Conservation (phyloP, 768 basidiomycete genomes). For the Leccinum boreale region DNA sequence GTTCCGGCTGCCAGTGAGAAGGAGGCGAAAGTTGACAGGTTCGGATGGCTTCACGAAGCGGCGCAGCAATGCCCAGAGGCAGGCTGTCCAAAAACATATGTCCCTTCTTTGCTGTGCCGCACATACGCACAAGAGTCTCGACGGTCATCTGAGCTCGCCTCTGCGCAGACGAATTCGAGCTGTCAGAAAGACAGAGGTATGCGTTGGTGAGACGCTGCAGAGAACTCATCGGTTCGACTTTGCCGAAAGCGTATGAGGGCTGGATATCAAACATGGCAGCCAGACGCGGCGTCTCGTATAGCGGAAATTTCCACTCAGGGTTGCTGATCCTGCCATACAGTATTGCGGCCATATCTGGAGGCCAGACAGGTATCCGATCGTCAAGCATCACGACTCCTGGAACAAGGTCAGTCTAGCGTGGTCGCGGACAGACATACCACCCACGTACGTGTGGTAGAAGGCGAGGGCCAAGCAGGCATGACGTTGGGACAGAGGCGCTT, state of each 20-base stretch:
- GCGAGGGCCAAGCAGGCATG: conserved; percentile 56
- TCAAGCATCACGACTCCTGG: conserved; percentile 50
- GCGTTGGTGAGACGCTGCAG: conserved; percentile 52
- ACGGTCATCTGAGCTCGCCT: conserved; percentile 69
- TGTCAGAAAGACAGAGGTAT: conserved; percentile 61
- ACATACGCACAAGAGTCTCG: conserved; percentile 46
- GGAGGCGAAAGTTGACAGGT: conserved; percentile 80
- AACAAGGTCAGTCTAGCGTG: conserved; percentile 11
- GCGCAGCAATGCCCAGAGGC: conserved; percentile 69
- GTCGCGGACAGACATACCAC: neutral
- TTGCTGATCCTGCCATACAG: conserved; percentile 57
- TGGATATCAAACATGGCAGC: conserved; percentile 47
- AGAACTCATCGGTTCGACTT: conserved; percentile 52
- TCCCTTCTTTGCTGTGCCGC: conserved; percentile 38
- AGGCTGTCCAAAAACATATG: conserved; percentile 51
- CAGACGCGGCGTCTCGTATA: conserved; percentile 42
- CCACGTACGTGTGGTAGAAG: conserved; percentile 31
- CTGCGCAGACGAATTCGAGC: conserved; percentile 45
- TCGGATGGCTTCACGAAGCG: conserved; percentile 80
- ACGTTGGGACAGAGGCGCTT: conserved; percentile 70
- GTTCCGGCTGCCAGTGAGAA: conserved; percentile 58
- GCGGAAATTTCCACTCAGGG: conserved; percentile 63
- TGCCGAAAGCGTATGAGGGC: conserved; percentile 60
- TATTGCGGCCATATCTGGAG: conserved; percentile 71
- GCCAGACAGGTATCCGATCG: conserved; percentile 72